A percentile compares a stretch with the other conserved stretches of the same genome.
Conservation (phyloP, 2,329 filamentous ascomycete genomes). For the Trichoderma sp. region DNA sequence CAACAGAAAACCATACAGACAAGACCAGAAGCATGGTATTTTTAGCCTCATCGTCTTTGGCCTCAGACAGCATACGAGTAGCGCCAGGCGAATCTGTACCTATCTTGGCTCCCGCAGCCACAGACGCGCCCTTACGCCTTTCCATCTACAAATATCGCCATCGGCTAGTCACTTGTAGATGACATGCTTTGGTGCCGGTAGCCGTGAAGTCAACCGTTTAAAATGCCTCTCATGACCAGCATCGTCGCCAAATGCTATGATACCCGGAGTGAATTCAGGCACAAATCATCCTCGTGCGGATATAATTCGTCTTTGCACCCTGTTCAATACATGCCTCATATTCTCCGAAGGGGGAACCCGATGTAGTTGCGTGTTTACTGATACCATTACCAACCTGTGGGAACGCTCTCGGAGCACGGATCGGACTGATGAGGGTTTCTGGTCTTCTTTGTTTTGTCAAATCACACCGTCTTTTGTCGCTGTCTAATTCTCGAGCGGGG, state of each 20-base stretch:
- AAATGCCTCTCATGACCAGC: neutral
- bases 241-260: neutral
- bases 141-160: neutral
- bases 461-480: conserved; percentile 4
- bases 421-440: neutral
- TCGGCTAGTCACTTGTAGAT: neutral
- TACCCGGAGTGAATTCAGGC: neutral
- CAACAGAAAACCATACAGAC: neutral
- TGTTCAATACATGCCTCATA: neutral
- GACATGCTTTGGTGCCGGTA: neutral
- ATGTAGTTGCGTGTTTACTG: neutral
- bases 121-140: neutral
- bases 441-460: neutral
- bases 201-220: neutral
- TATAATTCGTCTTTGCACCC: neutral
- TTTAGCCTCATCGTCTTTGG: neutral
- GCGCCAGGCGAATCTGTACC: neutral
- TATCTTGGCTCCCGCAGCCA: neutral
- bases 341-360: neutral
- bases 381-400: neutral
- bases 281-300: neutral
- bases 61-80: neutral
- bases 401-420: neutral
- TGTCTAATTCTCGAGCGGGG: neutral
- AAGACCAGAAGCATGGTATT: no score